phyloP scores from a whole-genome alignment of 768 basidiomycete species.

The Amanita molliuscula region DNA sequence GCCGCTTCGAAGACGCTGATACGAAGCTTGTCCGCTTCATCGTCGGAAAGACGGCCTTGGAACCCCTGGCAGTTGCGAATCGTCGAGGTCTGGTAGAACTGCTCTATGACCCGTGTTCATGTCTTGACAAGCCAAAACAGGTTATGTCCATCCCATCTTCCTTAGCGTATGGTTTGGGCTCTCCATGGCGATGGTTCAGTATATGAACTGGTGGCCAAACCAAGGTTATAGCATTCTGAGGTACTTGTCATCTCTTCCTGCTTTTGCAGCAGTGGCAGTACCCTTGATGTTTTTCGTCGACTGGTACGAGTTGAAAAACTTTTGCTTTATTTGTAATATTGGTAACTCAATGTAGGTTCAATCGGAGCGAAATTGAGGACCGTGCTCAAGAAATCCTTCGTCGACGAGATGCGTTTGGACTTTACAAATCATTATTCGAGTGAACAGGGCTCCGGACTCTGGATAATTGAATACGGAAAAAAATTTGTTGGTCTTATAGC shows the following conservation, averaged over 20 bases:
- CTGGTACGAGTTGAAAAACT: constrained; percentile 37
- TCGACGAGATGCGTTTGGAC: constrained; percentile 42
- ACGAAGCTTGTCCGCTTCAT: constrained; percentile 52
- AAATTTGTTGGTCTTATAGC: constrained; percentile 61
- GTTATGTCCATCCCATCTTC: constrained; percentile 47
- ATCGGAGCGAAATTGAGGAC: constrained; percentile 59
- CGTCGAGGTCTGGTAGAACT: constrained; percentile 31
- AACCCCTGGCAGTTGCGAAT: constrained; percentile 60
- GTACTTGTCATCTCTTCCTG: constrained; percentile 53
- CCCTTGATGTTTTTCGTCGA: constrained; percentile 60
- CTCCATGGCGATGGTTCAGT: constrained; percentile 47
- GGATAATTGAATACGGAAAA: constrained; percentile 51
- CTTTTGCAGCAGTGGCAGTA: constrained; percentile 52
- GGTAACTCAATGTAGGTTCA: constrained; percentile 37
- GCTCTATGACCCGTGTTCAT: not conserved
- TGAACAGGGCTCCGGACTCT: constrained; percentile 57
- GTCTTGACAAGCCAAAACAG: constrained; percentile 19
- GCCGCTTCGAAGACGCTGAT: constrained; percentile 39
- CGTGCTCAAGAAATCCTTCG: constrained; percentile 39
- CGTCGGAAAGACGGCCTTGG: constrained; percentile 57
- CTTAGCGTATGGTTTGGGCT: constrained; percentile 52
- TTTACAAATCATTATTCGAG: constrained; percentile 45
- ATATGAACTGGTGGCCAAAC: constrained; percentile 62
- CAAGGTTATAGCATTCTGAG: constrained; percentile 29
- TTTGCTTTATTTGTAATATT: not conserved